A percentile compares a stretch with the other conserved stretches of the same genome.
Conservation (phyloP, 768 basidiomycete species). For the Mycena amicta region DNA sequence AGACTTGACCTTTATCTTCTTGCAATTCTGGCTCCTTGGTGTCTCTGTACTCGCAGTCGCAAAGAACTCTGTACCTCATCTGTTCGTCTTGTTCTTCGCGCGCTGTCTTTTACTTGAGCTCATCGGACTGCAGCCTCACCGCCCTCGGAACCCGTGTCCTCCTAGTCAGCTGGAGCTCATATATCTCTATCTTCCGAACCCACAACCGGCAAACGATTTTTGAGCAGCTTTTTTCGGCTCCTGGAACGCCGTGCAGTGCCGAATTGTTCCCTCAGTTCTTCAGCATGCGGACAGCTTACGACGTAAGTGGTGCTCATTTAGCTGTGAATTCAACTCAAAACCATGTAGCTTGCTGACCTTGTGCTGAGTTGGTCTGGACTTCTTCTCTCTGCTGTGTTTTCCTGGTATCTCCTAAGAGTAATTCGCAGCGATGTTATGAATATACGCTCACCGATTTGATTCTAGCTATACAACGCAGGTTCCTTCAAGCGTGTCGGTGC, state of each 20-base stretch:
- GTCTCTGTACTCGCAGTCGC: conserved; percentile 53
- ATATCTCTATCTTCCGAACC: conserved; percentile 49
- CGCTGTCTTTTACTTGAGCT: not conserved
- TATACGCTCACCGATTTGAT: too few relatives aligned
- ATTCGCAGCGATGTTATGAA: too few relatives aligned
- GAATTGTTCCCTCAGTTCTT: conserved; percentile 52
- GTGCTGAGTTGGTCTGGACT: conserved; percentile 47
- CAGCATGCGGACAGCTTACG: conserved; percentile 38
- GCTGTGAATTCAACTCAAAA: not conserved
- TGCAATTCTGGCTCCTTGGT: conserved; percentile 58
- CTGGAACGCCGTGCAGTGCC: conserved; percentile 50
- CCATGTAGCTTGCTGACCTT: conserved; percentile 49
- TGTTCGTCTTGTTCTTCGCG: conserved; percentile 35
- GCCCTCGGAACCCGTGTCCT: conserved; percentile 50
- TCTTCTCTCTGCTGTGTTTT: conserved; percentile 43
- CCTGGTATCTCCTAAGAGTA: conserved; percentile 49
- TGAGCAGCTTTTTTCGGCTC: conserved; percentile 37
- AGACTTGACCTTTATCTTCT: conserved; percentile 46
- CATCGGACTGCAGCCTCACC: conserved; percentile 39
- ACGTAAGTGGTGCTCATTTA: conserved; percentile 47
- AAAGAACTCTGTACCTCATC: conserved; percentile 56
- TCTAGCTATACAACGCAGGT: conserved; percentile 49
- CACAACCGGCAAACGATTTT: conserved; percentile 36
- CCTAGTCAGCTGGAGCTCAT: conserved; percentile 53
- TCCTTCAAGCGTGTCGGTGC: conserved; percentile 58